A percentile compares a stretch with the other conserved stretches of the same genome.
phyloP scores from a whole-genome alignment of 1,139 yeast genomes.

The Suhomyces ambrosiae region DNA sequence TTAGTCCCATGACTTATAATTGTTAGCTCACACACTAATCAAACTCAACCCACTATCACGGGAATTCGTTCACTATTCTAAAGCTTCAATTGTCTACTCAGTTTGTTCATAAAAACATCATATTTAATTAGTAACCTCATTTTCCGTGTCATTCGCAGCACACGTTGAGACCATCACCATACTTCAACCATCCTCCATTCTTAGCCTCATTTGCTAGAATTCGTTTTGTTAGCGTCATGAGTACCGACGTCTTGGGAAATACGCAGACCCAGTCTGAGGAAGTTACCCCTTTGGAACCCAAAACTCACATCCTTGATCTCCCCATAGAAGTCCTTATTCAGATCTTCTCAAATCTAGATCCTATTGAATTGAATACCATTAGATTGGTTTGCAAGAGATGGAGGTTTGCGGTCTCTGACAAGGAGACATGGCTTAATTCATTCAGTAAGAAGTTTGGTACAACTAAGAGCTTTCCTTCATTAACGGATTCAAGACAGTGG shows the following conservation, averaged over 20 bases:
- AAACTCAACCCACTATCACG: too few relatives aligned
- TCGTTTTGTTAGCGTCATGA: too few relatives aligned
- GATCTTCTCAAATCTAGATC: constrained; percentile 59
- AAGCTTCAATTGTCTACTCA: too few relatives aligned
- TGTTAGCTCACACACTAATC: too few relatives aligned
- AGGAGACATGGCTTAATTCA: constrained; percentile 62
- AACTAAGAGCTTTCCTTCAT: constrained; percentile 52
- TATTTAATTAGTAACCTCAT: too few relatives aligned
- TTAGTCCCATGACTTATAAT: too few relatives aligned
- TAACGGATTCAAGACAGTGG: constrained; percentile 56
- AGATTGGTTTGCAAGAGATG: constrained; percentile 59
- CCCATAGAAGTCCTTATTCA: constrained; percentile 62
- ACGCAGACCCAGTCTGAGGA: constrained; percentile 1
- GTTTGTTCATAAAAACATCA: too few relatives aligned
- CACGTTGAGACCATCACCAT: too few relatives aligned
- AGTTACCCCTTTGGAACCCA: not conserved
- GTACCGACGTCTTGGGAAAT: constrained; percentile 12
- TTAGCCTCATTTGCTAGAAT: too few relatives aligned
- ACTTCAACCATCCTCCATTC: too few relatives aligned
- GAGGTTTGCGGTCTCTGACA: constrained; percentile 54
- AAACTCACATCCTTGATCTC: constrained; percentile 35
- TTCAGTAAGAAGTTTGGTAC: constrained; percentile 50
- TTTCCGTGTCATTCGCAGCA: too few relatives aligned
- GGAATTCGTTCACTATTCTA: too few relatives aligned
- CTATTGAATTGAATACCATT: constrained; percentile 50